Evolutionary conservation across 2,329 filamentous ascomycete genomes (phyloP).

Genomic region (Paecilomyces fulvus): DNA sequence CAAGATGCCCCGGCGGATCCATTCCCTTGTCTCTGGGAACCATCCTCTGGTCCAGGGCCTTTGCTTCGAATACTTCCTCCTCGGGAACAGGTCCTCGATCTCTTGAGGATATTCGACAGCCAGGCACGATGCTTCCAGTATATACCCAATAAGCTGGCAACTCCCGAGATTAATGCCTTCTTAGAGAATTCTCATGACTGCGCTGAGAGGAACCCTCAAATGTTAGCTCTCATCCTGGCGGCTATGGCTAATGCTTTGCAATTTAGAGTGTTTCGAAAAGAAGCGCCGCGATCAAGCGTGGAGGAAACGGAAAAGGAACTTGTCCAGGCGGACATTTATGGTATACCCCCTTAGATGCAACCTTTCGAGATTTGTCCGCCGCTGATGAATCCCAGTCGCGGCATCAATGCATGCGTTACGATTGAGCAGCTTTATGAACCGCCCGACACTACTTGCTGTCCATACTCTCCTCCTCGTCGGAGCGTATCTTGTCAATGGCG

Average conservation of each 20-base stretch:
- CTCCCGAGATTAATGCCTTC: not conserved
- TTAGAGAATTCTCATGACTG: not conserved
- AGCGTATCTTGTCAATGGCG: slow-evolving; percentile 2
- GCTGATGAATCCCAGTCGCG: slow-evolving; percentile 1
- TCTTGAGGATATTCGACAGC: not conserved
- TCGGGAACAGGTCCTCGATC: not conserved
- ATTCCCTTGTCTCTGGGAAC: slow-evolving; percentile 1
- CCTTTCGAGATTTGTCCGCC: not conserved
- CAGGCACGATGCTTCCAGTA: slow-evolving; percentile 2
- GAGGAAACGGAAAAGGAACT: not conserved
- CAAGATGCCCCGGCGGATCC: slow-evolving; percentile 2
- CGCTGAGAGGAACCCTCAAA: slow-evolving; percentile 2
- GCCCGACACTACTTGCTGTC: slow-evolving; percentile 1
- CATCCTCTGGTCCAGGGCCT: not conserved
- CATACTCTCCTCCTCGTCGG: slow-evolving; percentile 2
- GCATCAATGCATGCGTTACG: slow-evolving; percentile 3
- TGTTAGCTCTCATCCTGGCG: slow-evolving; percentile 3
- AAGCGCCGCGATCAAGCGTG: not conserved
- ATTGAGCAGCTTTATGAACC: slow-evolving; percentile 4
- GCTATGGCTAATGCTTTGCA: not conserved
- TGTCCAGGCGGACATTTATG: not conserved
- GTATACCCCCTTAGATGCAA: not conserved
- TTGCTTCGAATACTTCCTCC: slow-evolving; percentile 2
- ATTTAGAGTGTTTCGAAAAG: not conserved
- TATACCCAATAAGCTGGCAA: not conserved